Evolutionary conservation across 2,329 filamentous ascomycete genomes (phyloP).

Genomic region (Pseudocercospora fuligena): DNA sequence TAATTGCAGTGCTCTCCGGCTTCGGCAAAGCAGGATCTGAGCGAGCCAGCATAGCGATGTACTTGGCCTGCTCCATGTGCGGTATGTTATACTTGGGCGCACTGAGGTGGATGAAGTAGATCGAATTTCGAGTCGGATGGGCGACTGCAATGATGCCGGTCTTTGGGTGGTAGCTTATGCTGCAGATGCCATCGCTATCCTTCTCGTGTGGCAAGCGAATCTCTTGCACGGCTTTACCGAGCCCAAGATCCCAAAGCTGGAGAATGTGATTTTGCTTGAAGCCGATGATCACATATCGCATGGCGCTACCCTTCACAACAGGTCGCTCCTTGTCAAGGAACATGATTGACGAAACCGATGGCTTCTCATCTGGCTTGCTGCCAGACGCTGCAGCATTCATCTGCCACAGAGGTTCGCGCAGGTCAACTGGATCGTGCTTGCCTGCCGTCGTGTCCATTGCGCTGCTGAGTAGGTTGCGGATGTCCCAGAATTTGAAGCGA

Average conservation of each 20-base stretch:
- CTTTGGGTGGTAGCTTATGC: constrained; percentile 88
- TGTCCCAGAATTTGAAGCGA: constrained; percentile 97
- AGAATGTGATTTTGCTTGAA: constrained; percentile 99
- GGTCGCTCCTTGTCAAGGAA: constrained; percentile 96
- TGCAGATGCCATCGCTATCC: constrained; percentile 96
- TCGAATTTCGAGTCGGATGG: constrained; percentile 93
- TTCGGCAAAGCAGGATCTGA: constrained; percentile 76
- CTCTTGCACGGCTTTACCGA: constrained; percentile 95
- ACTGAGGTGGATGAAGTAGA: constrained; percentile 95
- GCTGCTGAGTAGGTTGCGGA: constrained; percentile 71
- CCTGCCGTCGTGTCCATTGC: constrained; percentile 49
- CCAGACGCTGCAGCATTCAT: constrained; percentile 65
- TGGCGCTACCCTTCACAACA: constrained; percentile 84
- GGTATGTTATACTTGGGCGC: constrained; percentile 87
- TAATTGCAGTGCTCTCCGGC: constrained; percentile 93
- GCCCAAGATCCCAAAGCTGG: constrained; percentile 95
- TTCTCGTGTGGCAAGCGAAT: constrained; percentile 82
- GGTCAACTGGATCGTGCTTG: constrained; percentile 58
- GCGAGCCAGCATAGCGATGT: constrained; percentile 75
- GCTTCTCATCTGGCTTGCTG: constrained; percentile 68
- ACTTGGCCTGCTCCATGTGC: constrained; percentile 83
- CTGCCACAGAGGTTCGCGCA: constrained; percentile 84
- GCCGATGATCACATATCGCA: constrained; percentile 94
- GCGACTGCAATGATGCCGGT: constrained; percentile 94
- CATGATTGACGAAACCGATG: constrained; percentile 93